Evolutionary conservation across 768 basidiomycete genomes (phyloP).

Genomic region (Auricularia auricula-judae): DNA sequence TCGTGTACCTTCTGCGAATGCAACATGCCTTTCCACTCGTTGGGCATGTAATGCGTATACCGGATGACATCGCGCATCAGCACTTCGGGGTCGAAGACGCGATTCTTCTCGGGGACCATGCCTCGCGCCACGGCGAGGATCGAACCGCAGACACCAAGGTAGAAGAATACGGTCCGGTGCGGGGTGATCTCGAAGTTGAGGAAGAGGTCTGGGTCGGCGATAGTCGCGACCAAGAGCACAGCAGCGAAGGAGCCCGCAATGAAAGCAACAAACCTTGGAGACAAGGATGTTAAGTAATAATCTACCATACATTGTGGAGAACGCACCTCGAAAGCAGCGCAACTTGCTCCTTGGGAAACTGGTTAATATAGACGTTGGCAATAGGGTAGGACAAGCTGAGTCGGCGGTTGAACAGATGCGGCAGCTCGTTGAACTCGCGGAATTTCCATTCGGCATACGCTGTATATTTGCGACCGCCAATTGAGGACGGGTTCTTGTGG

Average conservation of each 20-base stretch:
- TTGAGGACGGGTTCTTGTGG: conserved; percentile 94
- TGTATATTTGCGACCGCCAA: conserved; percentile 87
- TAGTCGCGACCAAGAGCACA: conserved; percentile 83
- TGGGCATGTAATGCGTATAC: conserved; percentile 94
- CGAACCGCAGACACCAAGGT: conserved; percentile 77
- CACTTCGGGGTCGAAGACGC: conserved; percentile 87
- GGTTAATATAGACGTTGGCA: conserved; percentile 92
- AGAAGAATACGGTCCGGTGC: conserved; percentile 89
- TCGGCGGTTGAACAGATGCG: conserved; percentile 80
- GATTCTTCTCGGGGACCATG: conserved; percentile 92
- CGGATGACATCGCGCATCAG: conserved; percentile 87
- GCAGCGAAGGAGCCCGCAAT: conserved; percentile 94
- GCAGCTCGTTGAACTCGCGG: conserved; percentile 95
- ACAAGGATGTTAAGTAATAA: not conserved
- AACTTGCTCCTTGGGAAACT: conserved; percentile 93
- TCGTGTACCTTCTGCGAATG: conserved; percentile 88
- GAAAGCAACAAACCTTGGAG: conserved; percentile 81
- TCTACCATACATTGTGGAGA: not conserved
- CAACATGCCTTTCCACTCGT: conserved; percentile 78
- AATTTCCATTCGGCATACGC: conserved; percentile 97
- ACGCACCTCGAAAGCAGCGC: conserved; percentile 81
- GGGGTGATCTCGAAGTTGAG: conserved; percentile 91
- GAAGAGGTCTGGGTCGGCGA: conserved; percentile 88
- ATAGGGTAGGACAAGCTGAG: conserved; percentile 81
- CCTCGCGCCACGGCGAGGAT: conserved; percentile 83